Conservation (phyloP, 805 yeast species). For the Candida morakotiae region DNA sequence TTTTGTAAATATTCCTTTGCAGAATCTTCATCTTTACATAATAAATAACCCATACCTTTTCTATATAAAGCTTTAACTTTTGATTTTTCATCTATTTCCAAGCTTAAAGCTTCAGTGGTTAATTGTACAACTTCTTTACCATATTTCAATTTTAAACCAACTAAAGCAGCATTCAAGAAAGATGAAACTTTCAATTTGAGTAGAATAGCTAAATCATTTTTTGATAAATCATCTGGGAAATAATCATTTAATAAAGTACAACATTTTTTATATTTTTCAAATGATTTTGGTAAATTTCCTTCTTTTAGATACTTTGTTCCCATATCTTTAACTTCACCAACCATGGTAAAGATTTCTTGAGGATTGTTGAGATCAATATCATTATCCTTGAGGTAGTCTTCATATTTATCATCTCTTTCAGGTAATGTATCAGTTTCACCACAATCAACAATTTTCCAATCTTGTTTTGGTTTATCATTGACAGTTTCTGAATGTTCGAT, state of each 20-base stretch:
- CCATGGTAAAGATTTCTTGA: slow-evolving; percentile 65
- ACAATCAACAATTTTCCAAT: slow-evolving; percentile 71
- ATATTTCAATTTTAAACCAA: slow-evolving; percentile 60
- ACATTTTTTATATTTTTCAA: slow-evolving; percentile 70
- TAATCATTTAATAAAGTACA: slow-evolving; percentile 64
- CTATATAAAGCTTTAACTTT: slow-evolving; percentile 85
- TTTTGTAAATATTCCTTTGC: slow-evolving; percentile 63
- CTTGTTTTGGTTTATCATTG: slow-evolving; percentile 66
- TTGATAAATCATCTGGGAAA: slow-evolving; percentile 64
- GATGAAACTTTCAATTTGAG: slow-evolving; percentile 58
- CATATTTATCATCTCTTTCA: slow-evolving; percentile 82
- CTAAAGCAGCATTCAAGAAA: slow-evolving; percentile 69
- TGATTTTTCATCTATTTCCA: slow-evolving; percentile 56
- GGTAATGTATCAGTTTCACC: slow-evolving; percentile 65
- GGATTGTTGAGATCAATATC: slow-evolving; percentile 57
- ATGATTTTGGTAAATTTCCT: slow-evolving; percentile 54
- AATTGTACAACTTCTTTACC: slow-evolving; percentile 53
- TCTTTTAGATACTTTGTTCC: slow-evolving; percentile 75
- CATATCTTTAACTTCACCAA: slow-evolving; percentile 61
- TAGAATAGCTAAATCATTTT: slow-evolving; percentile 47
- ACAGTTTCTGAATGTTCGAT: slow-evolving; percentile 69
- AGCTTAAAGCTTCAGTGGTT: slow-evolving; percentile 63
- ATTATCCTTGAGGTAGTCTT: slow-evolving; percentile 73
- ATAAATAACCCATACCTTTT: slow-evolving; percentile 70
- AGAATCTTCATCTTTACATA: slow-evolving; percentile 61